Conservation (phyloP, 805 yeast species). For the Candida caryicola region DNA sequence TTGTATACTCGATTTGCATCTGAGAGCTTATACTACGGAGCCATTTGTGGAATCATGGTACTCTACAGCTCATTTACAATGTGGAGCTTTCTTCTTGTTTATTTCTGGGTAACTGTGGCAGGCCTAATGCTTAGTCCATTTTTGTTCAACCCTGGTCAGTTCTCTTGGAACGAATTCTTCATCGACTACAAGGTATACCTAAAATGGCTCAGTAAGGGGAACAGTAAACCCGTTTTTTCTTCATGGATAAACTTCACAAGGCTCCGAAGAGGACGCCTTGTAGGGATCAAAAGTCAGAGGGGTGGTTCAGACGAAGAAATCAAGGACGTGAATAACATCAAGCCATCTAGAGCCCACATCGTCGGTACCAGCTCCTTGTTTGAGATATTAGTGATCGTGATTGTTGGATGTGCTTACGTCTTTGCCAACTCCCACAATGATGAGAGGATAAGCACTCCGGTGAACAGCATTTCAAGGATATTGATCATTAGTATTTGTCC, state of each 20-base stretch:
- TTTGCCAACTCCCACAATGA: constrained; percentile 56
- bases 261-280: constrained; percentile 49
- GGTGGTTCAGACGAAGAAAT: constrained; percentile 37
- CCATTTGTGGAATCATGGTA: constrained; percentile 48
- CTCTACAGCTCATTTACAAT: constrained; percentile 56
- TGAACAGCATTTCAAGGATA: constrained; percentile 44
- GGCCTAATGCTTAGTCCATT: constrained; percentile 71
- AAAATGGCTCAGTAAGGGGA: constrained; percentile 52
- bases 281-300: constrained; percentile 51
- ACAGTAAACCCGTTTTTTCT: constrained; percentile 33
- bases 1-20: constrained; percentile 65
- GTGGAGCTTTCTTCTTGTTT: constrained; percentile 59
- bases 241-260: constrained; percentile 51
- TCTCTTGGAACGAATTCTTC: constrained; percentile 65
- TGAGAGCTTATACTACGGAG: constrained; percentile 66
- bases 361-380: constrained; percentile 23
- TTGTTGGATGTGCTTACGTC: constrained; percentile 46
- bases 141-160: constrained; percentile 76
- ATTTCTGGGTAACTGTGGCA: constrained; percentile 70
- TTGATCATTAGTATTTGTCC: constrained; percentile 47
- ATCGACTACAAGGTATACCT: constrained; percentile 61
- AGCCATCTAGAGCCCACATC: constrained; percentile 47
- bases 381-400: constrained; percentile 32
- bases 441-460: constrained; percentile 26
- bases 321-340: constrained; percentile 42